Base-by-base conservation (phyloP, 1,139 yeast species). In the Taphrina communis region DNA sequence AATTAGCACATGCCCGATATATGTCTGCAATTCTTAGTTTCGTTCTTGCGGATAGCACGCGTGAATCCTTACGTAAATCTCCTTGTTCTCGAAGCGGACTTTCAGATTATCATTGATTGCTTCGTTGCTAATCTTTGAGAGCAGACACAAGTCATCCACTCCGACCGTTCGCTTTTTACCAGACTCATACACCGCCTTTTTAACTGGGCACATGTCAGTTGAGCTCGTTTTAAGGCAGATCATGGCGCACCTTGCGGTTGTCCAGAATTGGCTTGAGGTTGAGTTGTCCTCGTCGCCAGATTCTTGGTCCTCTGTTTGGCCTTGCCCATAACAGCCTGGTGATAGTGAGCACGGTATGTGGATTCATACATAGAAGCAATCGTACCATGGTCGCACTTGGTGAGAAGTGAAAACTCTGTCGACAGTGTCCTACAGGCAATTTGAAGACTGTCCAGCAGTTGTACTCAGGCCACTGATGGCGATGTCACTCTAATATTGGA, bases 81-180 rank as follows among this genome's bases (percentile, higher is more conserved):
- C 85, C 61, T 90, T 94, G 76, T 92, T 92, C 80, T 88, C 86
- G 77, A 94, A 95, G 71, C 99, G 82, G 77, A 91, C 91, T 75
- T 90, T 86, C 75, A 95, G 82, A 78, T 95, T 95, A 41, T 92
- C 97, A 77, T 93, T 92, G 80, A 95, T 95, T 58, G 97, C 85
- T 71, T 91, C 97, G 77, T 95, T 98, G 61, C 94, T 84, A 75
- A 95, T 94, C 73, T 89, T 89, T 42, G 96, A 88, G 72, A 95
- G 82, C 71, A 95, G 82, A 0, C 99, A 95, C 77, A 95, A 83
- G 79, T 95, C 99, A 60, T 96, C 88, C 4, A 95, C 98, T 65
- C 99, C 99, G 21, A 94, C 99, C 78, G 94, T 98, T 78, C 92
- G 91, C 83, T 91, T 91, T 80, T 92, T 92, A 69, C 88, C 83